A percentile compares a stretch with the other conserved stretches of the same genome.
Evolutionary conservation across 768 basidiomycete genomes (phyloP).

Genomic region (Mycena metata): DNA sequence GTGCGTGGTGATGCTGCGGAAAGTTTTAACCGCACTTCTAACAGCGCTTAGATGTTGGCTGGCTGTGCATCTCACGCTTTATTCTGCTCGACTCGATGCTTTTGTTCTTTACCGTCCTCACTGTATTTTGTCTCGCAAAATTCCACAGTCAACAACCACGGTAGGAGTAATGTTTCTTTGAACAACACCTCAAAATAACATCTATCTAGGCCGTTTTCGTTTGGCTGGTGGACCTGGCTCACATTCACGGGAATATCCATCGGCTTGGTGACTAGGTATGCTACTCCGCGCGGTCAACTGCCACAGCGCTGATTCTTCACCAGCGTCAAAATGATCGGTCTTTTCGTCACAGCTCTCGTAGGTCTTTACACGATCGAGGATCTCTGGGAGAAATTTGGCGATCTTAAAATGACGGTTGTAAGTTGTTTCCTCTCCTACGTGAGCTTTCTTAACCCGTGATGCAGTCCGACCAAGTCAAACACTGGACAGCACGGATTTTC

Average conservation of each 20-base stretch:
- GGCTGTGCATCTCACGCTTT: conserved; percentile 97
- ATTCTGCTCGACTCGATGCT: conserved; percentile 98
- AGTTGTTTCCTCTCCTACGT: conserved; percentile 46
- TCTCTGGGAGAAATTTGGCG: conserved; percentile 98
- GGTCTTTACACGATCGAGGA: conserved; percentile 98
- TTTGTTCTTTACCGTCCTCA: conserved; percentile 98
- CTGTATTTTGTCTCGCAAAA: conserved; percentile 93
- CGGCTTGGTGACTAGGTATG: conserved; percentile 90
- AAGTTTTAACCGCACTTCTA: background rate
- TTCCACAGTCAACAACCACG: conserved; percentile 97
- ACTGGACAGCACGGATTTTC: conserved; percentile 89
- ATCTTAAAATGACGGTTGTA: conserved; percentile 91
- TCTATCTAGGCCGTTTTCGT: conserved; percentile 84
- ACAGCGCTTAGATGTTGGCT: conserved; percentile 81
- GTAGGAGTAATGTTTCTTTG: conserved; percentile 60
- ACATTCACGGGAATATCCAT: conserved; percentile 48
- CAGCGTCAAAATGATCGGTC: conserved; percentile 96
- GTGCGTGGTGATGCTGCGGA: conserved; percentile 58
- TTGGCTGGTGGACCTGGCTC: conserved; percentile 67
- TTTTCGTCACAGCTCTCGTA: conserved; percentile 95
- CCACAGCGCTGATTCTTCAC: conserved; percentile 13
- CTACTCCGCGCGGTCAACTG: background rate
- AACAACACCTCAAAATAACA: conserved; percentile 31
- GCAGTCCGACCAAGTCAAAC: conserved; percentile 90
- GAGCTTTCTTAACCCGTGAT: conserved; percentile 12